phyloP scores from a whole-genome alignment of 2,329 filamentous ascomycete species.

The Verticillium dahliae region DNA sequence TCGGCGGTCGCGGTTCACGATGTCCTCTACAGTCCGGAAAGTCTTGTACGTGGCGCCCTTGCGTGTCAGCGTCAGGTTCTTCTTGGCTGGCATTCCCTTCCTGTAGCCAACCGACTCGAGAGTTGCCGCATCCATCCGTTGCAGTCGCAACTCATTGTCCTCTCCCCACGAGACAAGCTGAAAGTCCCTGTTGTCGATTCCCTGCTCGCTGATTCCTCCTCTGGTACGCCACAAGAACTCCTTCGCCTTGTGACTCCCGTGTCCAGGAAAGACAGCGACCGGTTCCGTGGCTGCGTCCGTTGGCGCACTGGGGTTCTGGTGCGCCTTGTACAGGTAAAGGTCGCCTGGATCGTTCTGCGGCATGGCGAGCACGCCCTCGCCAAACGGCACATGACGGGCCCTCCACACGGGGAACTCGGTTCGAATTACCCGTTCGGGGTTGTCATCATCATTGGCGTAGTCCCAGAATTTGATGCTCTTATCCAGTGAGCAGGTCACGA shows the following conservation, averaged over 20 bases:
- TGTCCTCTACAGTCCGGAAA: constrained; percentile 66
- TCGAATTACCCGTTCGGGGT: constrained; percentile 68
- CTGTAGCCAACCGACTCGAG: constrained; percentile 66
- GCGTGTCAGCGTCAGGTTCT: constrained; percentile 67
- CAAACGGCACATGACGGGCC: constrained; percentile 86
- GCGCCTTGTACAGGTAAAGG: constrained; percentile 75
- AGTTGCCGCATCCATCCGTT: constrained; percentile 60
- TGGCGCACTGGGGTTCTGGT: constrained; percentile 36
- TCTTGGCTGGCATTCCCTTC: constrained; percentile 59
- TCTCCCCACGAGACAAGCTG: constrained; percentile 91
- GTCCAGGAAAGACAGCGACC: constrained; percentile 53
- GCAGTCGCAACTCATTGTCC: constrained; percentile 74
- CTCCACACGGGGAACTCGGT: constrained; percentile 88
- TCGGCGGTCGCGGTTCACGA: constrained; percentile 49
- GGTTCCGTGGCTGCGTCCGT: constrained; percentile 39
- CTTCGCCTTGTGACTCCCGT: constrained; percentile 66
- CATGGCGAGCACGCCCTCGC: constrained; percentile 80
- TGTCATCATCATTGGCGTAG: constrained; percentile 54
- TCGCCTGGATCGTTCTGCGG: constrained; percentile 82
- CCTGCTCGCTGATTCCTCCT: constrained; percentile 58
- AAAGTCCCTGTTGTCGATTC: constrained; percentile 79
- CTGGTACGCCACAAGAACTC: constrained; percentile 87
- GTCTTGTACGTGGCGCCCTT: constrained; percentile 80
- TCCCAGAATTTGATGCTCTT: constrained; percentile 95
- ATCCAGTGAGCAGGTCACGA: constrained; percentile 86